These are phyloP conservation scores for Asclepias syriaca DNA, from an alignment of 257 asterid genomes.

Conservation along the genomic window DNA sequence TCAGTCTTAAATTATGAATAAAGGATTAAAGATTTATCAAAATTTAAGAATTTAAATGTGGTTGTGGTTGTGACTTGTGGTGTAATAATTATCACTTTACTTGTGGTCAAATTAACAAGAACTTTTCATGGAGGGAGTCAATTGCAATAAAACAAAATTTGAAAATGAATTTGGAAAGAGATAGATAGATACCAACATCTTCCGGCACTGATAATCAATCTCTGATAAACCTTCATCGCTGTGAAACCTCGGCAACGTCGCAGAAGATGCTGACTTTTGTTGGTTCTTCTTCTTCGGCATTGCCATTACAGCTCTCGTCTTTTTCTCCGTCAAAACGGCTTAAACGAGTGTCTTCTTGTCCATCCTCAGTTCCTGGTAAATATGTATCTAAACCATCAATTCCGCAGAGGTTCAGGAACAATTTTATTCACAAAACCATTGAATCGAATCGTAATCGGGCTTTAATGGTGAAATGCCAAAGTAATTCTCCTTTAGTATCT, in stretches of 20 bases:
- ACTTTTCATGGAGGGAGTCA: background rate
- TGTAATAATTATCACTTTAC: background rate
- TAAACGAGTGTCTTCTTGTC: background rate
- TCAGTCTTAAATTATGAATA: too few relatives aligned
- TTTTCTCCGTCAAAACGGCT: background rate
- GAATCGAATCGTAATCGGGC: background rate
- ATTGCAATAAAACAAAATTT: background rate
- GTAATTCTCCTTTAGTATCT: slow-evolving; percentile 48
- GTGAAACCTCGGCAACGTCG: background rate
- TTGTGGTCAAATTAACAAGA: background rate
- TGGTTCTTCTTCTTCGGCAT: background rate
- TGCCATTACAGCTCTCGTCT: background rate
- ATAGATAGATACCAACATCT: background rate
- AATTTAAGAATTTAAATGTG: too few relatives aligned
- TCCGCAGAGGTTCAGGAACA: background rate
- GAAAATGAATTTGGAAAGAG: background rate
- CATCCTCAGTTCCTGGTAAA: background rate
- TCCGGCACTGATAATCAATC: background rate
- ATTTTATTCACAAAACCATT: background rate
- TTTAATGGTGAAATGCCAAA: slow-evolving; percentile 24
- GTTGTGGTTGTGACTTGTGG: too few relatives aligned
- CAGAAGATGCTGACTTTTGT: background rate
- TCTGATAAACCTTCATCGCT: background rate
- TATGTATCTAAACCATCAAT: background rate
- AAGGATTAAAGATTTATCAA: too few relatives aligned